These are phyloP conservation scores for Auriculariales sp. DNA, from an alignment of 768 basidiomycete genomes.

Conservation along the genomic window DNA sequence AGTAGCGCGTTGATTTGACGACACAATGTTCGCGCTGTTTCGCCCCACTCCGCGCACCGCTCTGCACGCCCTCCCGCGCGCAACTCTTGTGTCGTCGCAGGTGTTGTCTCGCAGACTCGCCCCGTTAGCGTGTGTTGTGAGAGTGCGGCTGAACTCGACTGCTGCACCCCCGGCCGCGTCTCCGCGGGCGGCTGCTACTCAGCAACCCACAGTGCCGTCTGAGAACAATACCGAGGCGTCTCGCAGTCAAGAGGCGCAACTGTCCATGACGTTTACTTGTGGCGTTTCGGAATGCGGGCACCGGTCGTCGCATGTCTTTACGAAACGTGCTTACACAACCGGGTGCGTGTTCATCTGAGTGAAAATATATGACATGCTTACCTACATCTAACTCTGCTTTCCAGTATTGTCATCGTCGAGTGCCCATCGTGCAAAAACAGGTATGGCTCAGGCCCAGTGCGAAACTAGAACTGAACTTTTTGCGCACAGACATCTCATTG, in stretches of 20 bases:
- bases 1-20: too few relatives aligned
- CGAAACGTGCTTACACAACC: slow-evolving; percentile 67
- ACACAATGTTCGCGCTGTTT: too few relatives aligned
- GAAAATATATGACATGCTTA: not conserved
- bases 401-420: slow-evolving; percentile 63
- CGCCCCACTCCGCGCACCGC: too few relatives aligned
- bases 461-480: not conserved
- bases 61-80: too few relatives aligned
- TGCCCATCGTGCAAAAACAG: slow-evolving; percentile 85
- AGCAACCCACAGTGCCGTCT: too few relatives aligned
- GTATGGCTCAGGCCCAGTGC: slow-evolving; percentile 26
- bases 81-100: too few relatives aligned
- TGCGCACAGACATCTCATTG: slow-evolving; percentile 58
- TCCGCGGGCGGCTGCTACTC: too few relatives aligned
- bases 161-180: too few relatives aligned
- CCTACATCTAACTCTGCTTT: not conserved
- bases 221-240: too few relatives aligned
- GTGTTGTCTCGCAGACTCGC: too few relatives aligned
- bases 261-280: slow-evolving; percentile 78
- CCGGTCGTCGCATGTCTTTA: slow-evolving; percentile 81
- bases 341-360: slow-evolving; percentile 24
- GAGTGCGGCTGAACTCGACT: too few relatives aligned
- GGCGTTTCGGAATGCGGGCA: slow-evolving; percentile 57
- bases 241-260: slow-evolving; percentile 46
- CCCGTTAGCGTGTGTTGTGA: too few relatives aligned